These are phyloP conservation scores for Fusarium nematophilum DNA, from an alignment of 2,329 filamentous ascomycete species.

Conservation along the genomic window DNA sequence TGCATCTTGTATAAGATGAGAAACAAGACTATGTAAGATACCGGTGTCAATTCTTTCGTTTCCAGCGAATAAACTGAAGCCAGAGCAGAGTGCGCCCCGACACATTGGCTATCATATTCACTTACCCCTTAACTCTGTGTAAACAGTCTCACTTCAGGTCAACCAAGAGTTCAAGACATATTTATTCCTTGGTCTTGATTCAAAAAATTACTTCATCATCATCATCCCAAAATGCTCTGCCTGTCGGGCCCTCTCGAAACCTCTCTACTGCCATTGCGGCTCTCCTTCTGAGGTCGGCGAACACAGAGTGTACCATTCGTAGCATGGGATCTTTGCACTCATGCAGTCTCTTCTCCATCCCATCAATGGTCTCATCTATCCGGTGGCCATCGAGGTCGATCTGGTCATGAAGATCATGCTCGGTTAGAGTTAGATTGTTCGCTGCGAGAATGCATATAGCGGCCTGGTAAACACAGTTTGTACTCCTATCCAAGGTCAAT, in stretches of 20 bases:
- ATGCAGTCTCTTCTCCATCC: not conserved
- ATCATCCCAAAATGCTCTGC: not conserved
- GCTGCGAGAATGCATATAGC: conserved; percentile 3
- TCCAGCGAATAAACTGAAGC: too few species aligned
- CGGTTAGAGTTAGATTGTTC: not conserved
- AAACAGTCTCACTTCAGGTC: too few species aligned
- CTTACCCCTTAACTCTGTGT: too few species aligned
- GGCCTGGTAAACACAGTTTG: not conserved
- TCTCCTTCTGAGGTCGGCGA: not conserved
- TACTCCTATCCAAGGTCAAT: conserved; percentile 1
- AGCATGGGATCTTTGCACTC: not conserved
- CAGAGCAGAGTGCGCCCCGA: too few species aligned
- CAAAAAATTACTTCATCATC: too few species aligned
- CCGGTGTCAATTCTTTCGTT: too few species aligned
- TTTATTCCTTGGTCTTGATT: too few species aligned
- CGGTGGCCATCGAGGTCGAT: not conserved
- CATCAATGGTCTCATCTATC: not conserved
- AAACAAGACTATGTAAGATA: too few species aligned
- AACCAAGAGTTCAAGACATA: too few species aligned
- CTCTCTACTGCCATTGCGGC: not conserved
- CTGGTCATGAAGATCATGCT: not conserved
- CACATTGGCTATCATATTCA: too few species aligned
- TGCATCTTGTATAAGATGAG: too few species aligned
- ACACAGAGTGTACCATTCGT: not conserved
- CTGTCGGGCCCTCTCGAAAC: not conserved